A percentile compares a stretch with the other conserved stretches of the same genome.
Conservation (phyloP, 441 rosid species). For the Erodium moschatum region DNA sequence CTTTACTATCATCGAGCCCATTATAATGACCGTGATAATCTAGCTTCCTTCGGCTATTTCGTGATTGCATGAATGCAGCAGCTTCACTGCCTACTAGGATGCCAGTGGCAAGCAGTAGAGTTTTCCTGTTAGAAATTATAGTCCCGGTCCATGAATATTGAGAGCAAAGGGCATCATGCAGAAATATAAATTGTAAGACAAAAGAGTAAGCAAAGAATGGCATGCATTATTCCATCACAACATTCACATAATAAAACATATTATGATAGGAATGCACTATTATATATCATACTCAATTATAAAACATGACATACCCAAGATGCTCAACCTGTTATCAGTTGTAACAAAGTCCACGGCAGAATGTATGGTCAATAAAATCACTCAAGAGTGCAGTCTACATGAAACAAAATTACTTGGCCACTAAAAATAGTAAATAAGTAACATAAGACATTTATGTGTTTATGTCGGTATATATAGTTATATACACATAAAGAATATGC, state of each 20-base stretch:
- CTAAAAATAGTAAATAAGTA: no score
- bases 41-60: constrained; percentile 32
- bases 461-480: background rate
- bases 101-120: constrained; percentile 73
- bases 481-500: background rate
- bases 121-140: constrained; percentile 46
- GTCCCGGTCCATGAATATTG: background rate
- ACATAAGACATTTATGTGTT: no score
- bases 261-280: background rate
- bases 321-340: background rate
- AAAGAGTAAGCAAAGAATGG: background rate
- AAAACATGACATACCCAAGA: background rate
- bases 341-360: background rate
- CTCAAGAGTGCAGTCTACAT: background rate
- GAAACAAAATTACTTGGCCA: no score
- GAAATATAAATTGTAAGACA: background rate
- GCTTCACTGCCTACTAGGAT: constrained; percentile 81
- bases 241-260: background rate
- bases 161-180: constrained; percentile 3
- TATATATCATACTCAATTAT: constrained; percentile 2
- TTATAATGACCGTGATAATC: constrained; percentile 37
- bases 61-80: constrained; percentile 64
- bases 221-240: background rate
- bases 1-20: constrained; percentile 42
- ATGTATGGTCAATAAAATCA: background rate